These are phyloP conservation scores for Cryphonectria parasitica DNA, from an alignment of 2,329 filamentous ascomycete species.

Conservation along the genomic window DNA sequence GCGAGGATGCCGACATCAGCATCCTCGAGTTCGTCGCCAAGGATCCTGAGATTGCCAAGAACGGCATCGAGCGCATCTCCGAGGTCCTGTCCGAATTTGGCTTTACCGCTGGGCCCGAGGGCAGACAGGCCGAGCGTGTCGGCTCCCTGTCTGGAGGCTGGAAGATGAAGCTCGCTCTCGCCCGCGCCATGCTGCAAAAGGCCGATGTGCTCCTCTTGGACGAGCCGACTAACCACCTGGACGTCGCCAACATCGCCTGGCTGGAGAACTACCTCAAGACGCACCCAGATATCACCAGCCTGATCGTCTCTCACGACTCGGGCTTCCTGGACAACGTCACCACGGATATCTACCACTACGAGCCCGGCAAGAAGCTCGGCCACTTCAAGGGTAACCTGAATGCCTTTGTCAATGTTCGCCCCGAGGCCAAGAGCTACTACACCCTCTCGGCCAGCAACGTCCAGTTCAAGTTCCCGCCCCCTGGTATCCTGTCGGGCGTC, in stretches of 20 bases:
- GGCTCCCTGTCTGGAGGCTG: constrained; percentile 96
- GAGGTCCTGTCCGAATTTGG: constrained; percentile 88
- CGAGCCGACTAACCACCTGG: constrained; percentile 98
- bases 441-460: constrained; percentile 86
- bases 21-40: constrained; percentile 92
- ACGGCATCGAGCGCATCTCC: constrained; percentile 78
- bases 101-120: constrained; percentile 87
- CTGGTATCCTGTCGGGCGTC: constrained; percentile 91
- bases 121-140: constrained; percentile 85
- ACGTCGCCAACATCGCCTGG: constrained; percentile 96
- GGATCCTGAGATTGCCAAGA: constrained; percentile 81
- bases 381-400: constrained; percentile 83
- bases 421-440: constrained; percentile 98
- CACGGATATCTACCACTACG: constrained; percentile 99
- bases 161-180: constrained; percentile 99
- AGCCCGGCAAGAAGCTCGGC: constrained; percentile 89
- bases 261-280: constrained; percentile 91
- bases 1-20: constrained; percentile 93
- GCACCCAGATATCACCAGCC: constrained; percentile 94
- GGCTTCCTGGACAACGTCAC: constrained; percentile 96
- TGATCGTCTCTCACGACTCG: constrained; percentile 99
- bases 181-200: constrained; percentile 92
- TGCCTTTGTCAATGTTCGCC: constrained; percentile 84
- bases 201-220: constrained; percentile 96
- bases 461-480: constrained; percentile 97